phyloP scores from a whole-genome alignment of 2,329 filamentous ascomycete species.

The Cladosporium sp. region DNA sequence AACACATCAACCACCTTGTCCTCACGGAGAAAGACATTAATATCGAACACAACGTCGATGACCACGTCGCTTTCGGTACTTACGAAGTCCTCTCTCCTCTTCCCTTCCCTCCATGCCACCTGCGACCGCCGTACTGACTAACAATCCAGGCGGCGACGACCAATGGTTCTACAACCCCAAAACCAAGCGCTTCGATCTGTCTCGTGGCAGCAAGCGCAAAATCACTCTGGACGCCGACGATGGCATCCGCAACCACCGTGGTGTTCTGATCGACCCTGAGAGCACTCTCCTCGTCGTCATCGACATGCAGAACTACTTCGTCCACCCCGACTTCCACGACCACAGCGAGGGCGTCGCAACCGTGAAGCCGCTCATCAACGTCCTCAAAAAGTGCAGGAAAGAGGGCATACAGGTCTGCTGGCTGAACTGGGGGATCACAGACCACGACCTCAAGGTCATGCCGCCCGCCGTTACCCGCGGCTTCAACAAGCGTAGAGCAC shows the following conservation, averaged over 20 bases:
- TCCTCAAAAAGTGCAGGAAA: conserved; percentile 42
- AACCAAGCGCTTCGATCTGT: conserved; percentile 45
- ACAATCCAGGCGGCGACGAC: conserved; percentile 38
- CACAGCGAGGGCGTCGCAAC: conserved; percentile 36
- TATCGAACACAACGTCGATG: conserved; percentile 38
- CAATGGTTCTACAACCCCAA: conserved; percentile 45
- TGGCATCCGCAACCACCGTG: conserved; percentile 41
- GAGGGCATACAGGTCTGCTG: conserved; percentile 44
- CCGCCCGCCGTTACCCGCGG: conserved; percentile 44
- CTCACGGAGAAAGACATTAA: conserved; percentile 25
- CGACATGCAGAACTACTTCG: conserved; percentile 49
- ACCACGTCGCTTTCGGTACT: conserved; percentile 41
- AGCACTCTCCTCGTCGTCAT: conserved; percentile 43
- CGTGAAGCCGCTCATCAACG: conserved; percentile 39
- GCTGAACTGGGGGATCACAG: conserved; percentile 45
- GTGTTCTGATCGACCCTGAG: conserved; percentile 43
- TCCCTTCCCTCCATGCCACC: neutral
- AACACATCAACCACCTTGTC: conserved; percentile 31
- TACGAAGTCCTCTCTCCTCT: conserved; percentile 23
- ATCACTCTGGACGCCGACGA: conserved; percentile 44
- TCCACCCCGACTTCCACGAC: conserved; percentile 36
- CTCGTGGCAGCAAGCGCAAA: conserved; percentile 39
- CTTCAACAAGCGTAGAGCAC: conserved; percentile 38
- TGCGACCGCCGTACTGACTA: conserved; percentile 12
- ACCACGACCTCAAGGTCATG: conserved; percentile 41